Base-by-base conservation (phyloP, 192 early-diverging fungal genomes). In the Linnemannia schmuckeri region DNA sequence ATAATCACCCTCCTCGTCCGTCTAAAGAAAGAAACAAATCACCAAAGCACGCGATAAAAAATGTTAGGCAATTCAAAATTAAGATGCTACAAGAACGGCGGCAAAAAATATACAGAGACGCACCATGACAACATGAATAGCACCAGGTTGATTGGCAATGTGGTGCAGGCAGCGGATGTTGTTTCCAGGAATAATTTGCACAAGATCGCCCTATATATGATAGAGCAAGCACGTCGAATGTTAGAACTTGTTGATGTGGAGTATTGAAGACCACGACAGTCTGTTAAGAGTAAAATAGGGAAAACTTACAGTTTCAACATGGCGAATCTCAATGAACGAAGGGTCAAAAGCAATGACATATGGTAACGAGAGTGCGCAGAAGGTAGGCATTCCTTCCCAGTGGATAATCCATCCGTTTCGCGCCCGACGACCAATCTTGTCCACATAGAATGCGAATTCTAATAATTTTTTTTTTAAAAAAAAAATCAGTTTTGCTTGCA, bases 391-490 rank as follows among this genome's bases (percentile, higher is more conserved):
- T 4, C 98, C 98, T 44, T 94, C 94, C 97, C 97, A 99, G 68
- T 95, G 88, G 57, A 99, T 94, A 69, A 96, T 90, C 94, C 94
- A 96, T 78, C 96, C 93, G 9, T 90, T 83, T 40, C 95, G 87
- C 41, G 95, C 88, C 38, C 96, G 89, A 70, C 94, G 90, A 66
- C 98, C 98, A 80, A 94, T 93, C 79, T 95, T 94, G 88, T 98
- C 96, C 55, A 99, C 95, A 83, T 94, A 98, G 81, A 99, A 98
- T 5, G 94, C 96, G 88, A 97, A 94, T 88, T 97, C 97, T 96
- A 84, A 52, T 20, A 72, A n/a, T n/a, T n/a, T n/a, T n/a, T n/a
- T n/a, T n/a, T n/a, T n/a, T n/a, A n/a, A n/a, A n/a, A n/a, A n/a
- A n/a, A n/a, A n/a, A 33, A 33, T 66, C 54, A 33, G 42, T 15